Conservation (phyloP, 2,329 filamentous ascomycete genomes). For the Aspergillus brasiliensis region DNA sequence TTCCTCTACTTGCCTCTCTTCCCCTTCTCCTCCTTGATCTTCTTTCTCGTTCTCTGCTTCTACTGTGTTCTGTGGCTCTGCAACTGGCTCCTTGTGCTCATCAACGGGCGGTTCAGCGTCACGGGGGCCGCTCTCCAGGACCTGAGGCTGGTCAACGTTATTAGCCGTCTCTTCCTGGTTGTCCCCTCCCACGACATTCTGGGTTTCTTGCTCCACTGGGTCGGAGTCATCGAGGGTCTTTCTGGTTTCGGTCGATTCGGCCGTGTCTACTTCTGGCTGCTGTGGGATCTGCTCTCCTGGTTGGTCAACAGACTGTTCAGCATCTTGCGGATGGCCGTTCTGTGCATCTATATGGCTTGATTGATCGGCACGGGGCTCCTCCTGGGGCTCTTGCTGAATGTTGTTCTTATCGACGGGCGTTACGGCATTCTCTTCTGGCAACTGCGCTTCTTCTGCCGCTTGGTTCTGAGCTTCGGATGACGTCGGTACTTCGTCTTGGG, state of each 20-base stretch:
- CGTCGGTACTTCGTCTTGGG: slow-evolving; percentile 13
- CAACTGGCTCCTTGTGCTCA: slow-evolving; percentile 12
- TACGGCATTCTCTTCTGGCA: background rate
- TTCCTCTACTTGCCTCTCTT: slow-evolving; percentile 14
- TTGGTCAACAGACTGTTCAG: slow-evolving; percentile 10
- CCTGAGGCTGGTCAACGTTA: slow-evolving; percentile 14
- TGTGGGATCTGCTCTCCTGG: slow-evolving; percentile 11
- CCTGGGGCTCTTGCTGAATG: background rate
- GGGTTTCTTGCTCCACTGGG: slow-evolving; percentile 20
- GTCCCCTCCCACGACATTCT: slow-evolving; percentile 6
- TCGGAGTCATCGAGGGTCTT: slow-evolving; percentile 24
- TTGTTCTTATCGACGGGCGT: slow-evolving; percentile 1
- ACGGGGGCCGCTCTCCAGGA: slow-evolving; percentile 17
- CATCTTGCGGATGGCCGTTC: background rate
- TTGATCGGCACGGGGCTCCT: slow-evolving; percentile 8
- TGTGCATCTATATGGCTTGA: slow-evolving; percentile 6
- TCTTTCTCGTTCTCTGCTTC: background rate
- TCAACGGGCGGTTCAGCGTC: slow-evolving; percentile 14
- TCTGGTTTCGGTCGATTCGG: slow-evolving; percentile 5
- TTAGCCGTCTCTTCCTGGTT: slow-evolving; percentile 6
- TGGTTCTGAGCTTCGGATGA: slow-evolving; percentile 13
- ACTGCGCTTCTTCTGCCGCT: background rate
- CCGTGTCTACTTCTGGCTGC: slow-evolving; percentile 11
- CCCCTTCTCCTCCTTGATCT: slow-evolving; percentile 10
- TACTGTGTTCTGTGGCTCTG: background rate